A percentile compares a stretch with the other conserved stretches of the same genome.
Evolutionary conservation across 2,329 filamentous ascomycete species (phyloP).

Genomic region (Macrophomina tecta): DNA sequence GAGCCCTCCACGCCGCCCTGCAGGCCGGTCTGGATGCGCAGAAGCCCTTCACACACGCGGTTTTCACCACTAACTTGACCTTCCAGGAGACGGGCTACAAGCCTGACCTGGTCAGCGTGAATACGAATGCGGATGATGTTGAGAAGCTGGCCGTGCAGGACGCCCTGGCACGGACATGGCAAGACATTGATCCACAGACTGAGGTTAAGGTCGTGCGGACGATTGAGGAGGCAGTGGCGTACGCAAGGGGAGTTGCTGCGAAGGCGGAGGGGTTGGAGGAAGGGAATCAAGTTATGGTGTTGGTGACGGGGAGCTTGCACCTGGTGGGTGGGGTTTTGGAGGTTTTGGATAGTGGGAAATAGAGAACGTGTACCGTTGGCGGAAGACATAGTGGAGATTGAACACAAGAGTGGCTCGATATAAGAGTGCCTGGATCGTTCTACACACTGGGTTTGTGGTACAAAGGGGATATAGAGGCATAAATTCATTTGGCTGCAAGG

Average conservation of each 20-base stretch:
- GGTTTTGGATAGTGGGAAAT: constrained; percentile 63
- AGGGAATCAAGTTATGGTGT: constrained; percentile 59
- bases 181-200: constrained; percentile 45
- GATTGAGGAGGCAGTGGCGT: constrained; percentile 71
- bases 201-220: constrained; percentile 65
- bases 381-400: neutral
- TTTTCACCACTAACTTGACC: constrained; percentile 82
- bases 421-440: too few species aligned
- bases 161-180: constrained; percentile 67
- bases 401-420: neutral
- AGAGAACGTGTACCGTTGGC: neutral
- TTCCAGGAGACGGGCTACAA: constrained; percentile 66
- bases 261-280: constrained; percentile 37
- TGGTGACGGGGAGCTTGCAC: constrained; percentile 86
- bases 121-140: constrained; percentile 64
- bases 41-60: constrained; percentile 69
- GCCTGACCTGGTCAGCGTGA: constrained; percentile 68
- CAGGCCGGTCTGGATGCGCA: constrained; percentile 43
- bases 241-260: constrained; percentile 53
- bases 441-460: too few species aligned
- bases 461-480: neutral
- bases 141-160: constrained; percentile 69
- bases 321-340: constrained; percentile 80
- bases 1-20: constrained; percentile 66
- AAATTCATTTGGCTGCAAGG: neutral